phyloP scores from a whole-genome alignment of 768 basidiomycete genomes.

The Xerocomellus chrysenteron region DNA sequence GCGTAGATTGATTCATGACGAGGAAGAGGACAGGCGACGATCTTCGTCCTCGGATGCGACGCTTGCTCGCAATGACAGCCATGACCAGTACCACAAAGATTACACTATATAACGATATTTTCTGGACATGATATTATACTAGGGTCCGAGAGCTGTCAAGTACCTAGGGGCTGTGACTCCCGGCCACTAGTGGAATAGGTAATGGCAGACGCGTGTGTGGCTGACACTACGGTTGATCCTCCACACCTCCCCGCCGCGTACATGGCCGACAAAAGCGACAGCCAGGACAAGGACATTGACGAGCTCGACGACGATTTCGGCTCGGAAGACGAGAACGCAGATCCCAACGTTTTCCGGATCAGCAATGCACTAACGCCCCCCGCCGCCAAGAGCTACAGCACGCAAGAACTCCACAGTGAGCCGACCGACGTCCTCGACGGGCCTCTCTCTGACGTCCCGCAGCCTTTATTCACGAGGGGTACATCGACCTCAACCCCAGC shows the following conservation, averaged over 20 bases:
- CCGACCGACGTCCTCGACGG: neutral
- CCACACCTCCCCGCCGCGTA: neutral
- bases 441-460: neutral
- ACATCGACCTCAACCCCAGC: constrained; percentile 66
- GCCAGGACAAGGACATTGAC: constrained; percentile 43
- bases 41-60: constrained; percentile 41
- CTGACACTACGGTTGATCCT: constrained; percentile 1
- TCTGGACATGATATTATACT: no score
- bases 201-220: constrained; percentile 15
- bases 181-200: no score
- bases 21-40: constrained; percentile 35
- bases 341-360: constrained; percentile 45
- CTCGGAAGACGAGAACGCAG: constrained; percentile 39
- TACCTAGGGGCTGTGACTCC: no score
- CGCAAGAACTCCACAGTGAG: constrained; percentile 49
- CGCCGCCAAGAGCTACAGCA: constrained; percentile 41
- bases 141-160: no score
- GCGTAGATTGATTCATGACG: constrained; percentile 40
- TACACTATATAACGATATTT: neutral
- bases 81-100: constrained; percentile 24
- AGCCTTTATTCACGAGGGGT: constrained; percentile 69
- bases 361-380: constrained; percentile 42
- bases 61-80: constrained; percentile 20
- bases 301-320: constrained; percentile 47
- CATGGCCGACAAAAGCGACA: constrained; percentile 22